Evolutionary conservation across 441 rosid species (phyloP).

Genomic region (Arabidopsis lyrata): DNA sequence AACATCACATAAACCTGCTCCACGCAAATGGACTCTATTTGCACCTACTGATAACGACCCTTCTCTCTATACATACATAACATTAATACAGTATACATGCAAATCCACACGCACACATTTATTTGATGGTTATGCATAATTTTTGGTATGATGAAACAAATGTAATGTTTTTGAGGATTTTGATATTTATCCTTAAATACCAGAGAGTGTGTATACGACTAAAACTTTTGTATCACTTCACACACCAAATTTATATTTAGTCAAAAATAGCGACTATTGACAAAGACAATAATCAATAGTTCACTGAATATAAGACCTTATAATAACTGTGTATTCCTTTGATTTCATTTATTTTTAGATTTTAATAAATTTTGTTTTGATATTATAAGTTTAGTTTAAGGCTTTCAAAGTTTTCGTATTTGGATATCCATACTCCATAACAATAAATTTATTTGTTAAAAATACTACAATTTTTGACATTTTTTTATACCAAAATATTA

Average conservation of each 20-base stretch:
- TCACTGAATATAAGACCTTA: neutral
- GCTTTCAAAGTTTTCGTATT: neutral
- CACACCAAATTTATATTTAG: too few relatives aligned
- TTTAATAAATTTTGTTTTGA: neutral
- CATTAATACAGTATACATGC: neutral
- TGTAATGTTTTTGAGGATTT: neutral
- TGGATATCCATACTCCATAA: neutral
- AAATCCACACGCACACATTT: constrained; percentile 19
- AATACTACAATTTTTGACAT: too few relatives aligned
- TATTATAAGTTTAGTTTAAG: neutral
- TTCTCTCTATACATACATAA: constrained; percentile 19
- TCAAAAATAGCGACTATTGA: neutral
- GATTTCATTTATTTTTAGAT: neutral
- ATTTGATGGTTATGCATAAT: neutral
- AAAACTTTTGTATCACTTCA: neutral
- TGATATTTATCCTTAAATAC: neutral
- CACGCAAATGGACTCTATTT: constrained; percentile 46
- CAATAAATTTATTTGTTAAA: neutral
- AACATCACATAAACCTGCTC: constrained; percentile 46
- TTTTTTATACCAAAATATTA: too few relatives aligned
- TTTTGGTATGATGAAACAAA: neutral
- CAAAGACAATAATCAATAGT: neutral
- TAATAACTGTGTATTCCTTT: too few relatives aligned
- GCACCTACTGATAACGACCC: constrained; percentile 44
- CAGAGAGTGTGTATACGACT: neutral